Conservation (phyloP, 345 rosid genomes). For the Melaleuca quinquenervia region DNA sequence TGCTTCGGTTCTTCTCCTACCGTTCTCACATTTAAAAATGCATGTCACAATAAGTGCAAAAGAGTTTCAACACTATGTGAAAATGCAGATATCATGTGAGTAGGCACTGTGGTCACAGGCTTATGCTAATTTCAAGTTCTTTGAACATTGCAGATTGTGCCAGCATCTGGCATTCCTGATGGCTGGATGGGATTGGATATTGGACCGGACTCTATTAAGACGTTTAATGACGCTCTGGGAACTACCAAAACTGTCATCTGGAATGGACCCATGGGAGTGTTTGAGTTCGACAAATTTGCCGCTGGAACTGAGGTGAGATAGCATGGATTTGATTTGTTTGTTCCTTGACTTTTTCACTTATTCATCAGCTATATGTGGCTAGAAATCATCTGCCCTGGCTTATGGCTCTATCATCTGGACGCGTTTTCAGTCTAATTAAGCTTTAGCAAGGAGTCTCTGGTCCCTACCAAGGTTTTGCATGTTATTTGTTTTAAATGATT, state of each 20-base stretch:
- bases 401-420: background rate
- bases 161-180: conserved; percentile 74
- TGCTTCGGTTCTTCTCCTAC: background rate
- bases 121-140: background rate
- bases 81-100: background rate
- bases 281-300: conserved; percentile 83
- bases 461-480: background rate
- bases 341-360: background rate
- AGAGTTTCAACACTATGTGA: background rate
- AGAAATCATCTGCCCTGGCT: background rate
- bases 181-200: conserved; percentile 98
- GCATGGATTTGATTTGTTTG: background rate
- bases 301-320: conserved; percentile 64
- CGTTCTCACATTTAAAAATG: background rate
- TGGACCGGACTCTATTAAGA: conserved; percentile 70
- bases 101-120: background rate
- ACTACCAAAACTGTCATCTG: conserved; percentile 86
- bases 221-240: conserved; percentile 65
- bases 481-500: background rate
- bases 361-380: background rate
- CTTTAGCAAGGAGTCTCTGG: background rate
- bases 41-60: background rate
- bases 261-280: conserved; percentile 99
- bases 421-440: background rate
- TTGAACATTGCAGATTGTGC: conserved; percentile 40